phyloP scores from a whole-genome alignment of 352 stramenopile genomes.

The Paralagenidium karlingii region DNA sequence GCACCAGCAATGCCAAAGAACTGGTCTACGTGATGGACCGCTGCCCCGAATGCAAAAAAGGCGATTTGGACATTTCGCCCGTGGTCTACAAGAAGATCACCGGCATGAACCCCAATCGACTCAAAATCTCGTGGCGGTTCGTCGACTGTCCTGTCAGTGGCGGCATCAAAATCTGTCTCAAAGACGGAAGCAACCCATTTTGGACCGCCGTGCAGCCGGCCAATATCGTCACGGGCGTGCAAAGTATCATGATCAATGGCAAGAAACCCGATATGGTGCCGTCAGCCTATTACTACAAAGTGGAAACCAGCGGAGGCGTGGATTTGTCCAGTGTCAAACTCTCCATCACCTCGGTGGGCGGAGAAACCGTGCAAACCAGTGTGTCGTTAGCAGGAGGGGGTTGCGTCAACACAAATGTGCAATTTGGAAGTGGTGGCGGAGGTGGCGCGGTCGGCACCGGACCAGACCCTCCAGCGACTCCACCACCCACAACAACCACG shows the following conservation, averaged over 20 bases:
- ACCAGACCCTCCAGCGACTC: no score
- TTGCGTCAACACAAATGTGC: slow-evolving; percentile 15
- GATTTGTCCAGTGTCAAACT: slow-evolving; percentile 12
- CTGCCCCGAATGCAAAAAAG: slow-evolving; percentile 58
- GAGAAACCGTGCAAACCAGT: slow-evolving; percentile 13
- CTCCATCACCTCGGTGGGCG: slow-evolving; percentile 14
- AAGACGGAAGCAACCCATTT: slow-evolving; percentile 46
- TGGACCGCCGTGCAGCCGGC: slow-evolving; percentile 50
- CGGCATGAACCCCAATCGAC: slow-evolving; percentile 30
- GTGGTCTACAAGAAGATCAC: slow-evolving; percentile 59
- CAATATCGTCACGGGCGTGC: slow-evolving; percentile 34
- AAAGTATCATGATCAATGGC: slow-evolving; percentile 31
- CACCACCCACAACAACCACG: no score
- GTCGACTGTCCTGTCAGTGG: slow-evolving; percentile 35
- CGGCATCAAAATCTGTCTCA: slow-evolving; percentile 50
- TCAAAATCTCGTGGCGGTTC: slow-evolving; percentile 43
- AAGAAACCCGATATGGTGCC: slow-evolving; percentile 16
- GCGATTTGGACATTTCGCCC: slow-evolving; percentile 47
- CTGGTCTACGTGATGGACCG: slow-evolving; percentile 55
- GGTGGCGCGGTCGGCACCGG: no score
- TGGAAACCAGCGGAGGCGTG: slow-evolving; percentile 7
- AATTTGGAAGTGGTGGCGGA: no score
- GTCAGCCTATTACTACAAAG: slow-evolving; percentile 22
- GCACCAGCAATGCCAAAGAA: slow-evolving; percentile 21
- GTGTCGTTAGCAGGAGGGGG: slow-evolving; percentile 12